Evolutionary conservation across 2,329 filamentous ascomycete species (phyloP), one percentile per base, ranked within the genome.

Genomic region (Knoxdaviesia proteae): DNA sequence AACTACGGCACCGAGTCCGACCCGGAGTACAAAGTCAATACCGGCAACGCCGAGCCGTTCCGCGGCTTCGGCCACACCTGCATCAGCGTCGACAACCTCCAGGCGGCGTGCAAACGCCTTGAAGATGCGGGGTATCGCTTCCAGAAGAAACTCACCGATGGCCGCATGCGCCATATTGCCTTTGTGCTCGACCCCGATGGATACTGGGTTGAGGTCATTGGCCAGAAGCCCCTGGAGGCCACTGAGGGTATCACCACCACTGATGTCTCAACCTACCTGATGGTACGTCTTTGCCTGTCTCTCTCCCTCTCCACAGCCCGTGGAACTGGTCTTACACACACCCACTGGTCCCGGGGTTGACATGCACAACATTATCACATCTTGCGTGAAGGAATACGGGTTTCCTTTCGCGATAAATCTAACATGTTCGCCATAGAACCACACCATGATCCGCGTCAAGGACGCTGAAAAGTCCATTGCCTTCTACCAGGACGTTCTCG

Each of bases 401-500:
- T 30, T 30, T 29, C 10, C 11, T 35, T 5, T 30, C 2, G 10
- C 32, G 5, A 9, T 7, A 6, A 7, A 10, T 8, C 47, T 46
- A 44, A 46, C 34, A 31, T 20, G 10, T 40, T 36, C 8, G 10
- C 8, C 10, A 11, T n/a, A 80, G 75, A 87, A 90, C 62, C 83
- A 90, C 63, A 86, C 82, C 44, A 96, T 96, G 90, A 74, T 98
- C 51, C 82, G 90, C 32, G 80, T 96, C 62, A 96, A 94, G 64
- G 76, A 83, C 51, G 65, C 69, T 30, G 69, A 83, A 55, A 76
- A 74, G 58, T 82, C 77, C 9, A 65, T 87, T 53, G 74, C 77
- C 53, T 88, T 83, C 58, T 88, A 88, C 62, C 71, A 88, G 58
- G 84, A 94, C 6, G 69, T 83, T 32, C 68, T 96, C 60, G 90